Base-by-base conservation (phyloP, 2,329 filamentous ascomycete species). In the Claviceps cyperi region DNA sequence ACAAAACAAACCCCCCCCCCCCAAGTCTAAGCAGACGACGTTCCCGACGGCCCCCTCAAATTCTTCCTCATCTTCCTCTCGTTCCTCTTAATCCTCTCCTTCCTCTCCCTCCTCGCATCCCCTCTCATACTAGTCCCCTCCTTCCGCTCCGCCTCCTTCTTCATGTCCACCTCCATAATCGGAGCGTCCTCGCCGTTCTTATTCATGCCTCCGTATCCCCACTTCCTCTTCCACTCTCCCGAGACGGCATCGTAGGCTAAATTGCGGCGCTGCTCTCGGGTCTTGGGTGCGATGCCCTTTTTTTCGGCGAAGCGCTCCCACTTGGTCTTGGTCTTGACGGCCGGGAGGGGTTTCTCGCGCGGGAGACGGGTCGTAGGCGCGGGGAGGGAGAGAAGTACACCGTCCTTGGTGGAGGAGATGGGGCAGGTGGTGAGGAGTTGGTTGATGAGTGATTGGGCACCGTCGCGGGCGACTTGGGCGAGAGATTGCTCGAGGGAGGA, bases 241-340 rank as follows among this genome's bases (percentile, higher is more conserved):
- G 73, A 85, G 52, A 76, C 80, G 68, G 94, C 86, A 67, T 97
- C 88, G 66, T 83, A 97, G 51, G 84, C 80, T 59, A 90, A 70
- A 70, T 95, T 76, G 68, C 74, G 67, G 54, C 81, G 77, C 66
- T 82, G 76, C 64, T 92, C 88, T 57, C 84, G 80, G 57, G 80
- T 84, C 78, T 90, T 94, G 68, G 82, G 81, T 72, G 85, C 86
- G 70, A 98, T 97, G 50, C 92, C 92, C 77, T 96, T 94, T 80
- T 94, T 94, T 67, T 82, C 84, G 44, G 92, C 92, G 71, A 98
- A 98, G 62, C 84, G 80, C 73, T 95, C 84, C 92, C 92, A 98
- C 67, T 89, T 95, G 52, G 91, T 97, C 58, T 84, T 84, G 51
- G 83, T 74, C 71, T 90, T 92, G 57, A 81, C 77, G 50, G 80